Base-by-base conservation (phyloP, 108 stramenopile genomes). In the Pseudonitzschia multistriata region DNA sequence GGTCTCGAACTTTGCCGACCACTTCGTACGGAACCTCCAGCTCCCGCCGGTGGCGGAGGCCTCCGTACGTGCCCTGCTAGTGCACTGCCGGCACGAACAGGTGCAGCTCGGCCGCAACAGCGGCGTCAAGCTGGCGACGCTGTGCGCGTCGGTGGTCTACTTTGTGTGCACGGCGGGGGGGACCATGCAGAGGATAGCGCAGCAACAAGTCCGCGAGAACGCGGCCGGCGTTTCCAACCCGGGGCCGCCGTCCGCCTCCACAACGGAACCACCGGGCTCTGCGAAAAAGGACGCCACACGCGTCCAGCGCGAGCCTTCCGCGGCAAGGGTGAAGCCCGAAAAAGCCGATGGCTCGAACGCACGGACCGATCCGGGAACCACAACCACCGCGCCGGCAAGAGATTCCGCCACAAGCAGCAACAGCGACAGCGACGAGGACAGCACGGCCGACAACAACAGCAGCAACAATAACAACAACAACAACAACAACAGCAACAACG, bases 41-140 rank as follows among this genome's bases (percentile, higher is more conserved):
- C 69, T 87, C 28, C 79, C 86, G 34, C 77, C 79, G 8, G 83
- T 82, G 5, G 86, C 86, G 5, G 72, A 77, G 59, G 76, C 81
- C 21, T 78, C 73, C 13, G 75, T 87, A 49, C 77, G 68, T 34
- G 61, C 40, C 1, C 45, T 87, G 59, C 67, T 81, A 45, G 53
- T 61, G 25, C 72, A 81, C 27, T 81, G 65, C 15, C 25, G 71
- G 27, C 68, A 76, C 54, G 76, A 82, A 29, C 70, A 78, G 33
- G 7, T 74, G 35, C 52, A 76, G 39, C 21, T 21, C 25, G 73
- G 62, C 14, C 30, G 21, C 11, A 49, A 63, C 42, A 67, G 67
- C 24, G 67, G 57, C 8, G 77, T 75, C 34, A 81, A 86, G 34
- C 21, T 79, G 30, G 61, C 81, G 25, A 78, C 73, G 3, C 15